Evolutionary conservation across 495 filamentous ascomycete species (phyloP), one percentile per base, ranked within the genome.

Genomic region (Cairneyella variabilis): DNA sequence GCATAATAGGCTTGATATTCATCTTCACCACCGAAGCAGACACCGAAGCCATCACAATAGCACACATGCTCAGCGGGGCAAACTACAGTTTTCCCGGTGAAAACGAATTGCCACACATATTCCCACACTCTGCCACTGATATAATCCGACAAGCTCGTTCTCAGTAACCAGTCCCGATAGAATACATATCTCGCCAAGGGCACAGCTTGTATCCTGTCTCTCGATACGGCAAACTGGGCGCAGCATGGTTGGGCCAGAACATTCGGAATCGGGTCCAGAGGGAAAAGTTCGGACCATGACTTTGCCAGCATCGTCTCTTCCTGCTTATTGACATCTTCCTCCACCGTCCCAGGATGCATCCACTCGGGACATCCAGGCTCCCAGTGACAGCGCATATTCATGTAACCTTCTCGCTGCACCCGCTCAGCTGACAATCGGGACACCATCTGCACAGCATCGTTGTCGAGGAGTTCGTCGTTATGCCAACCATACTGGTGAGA

Each of bases 41-140:
- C 70, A 0, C 88, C 87, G 45, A 83, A 92, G 16, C 80, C 85
- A 53, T 89, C 84, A 63, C 88, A 92, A 48, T 89, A 86, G 65
- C 88, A 92, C 0, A 84, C 66, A 60, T 83, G 77, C 66, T 85
- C 79, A 18, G 70, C 70, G 11, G 85, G 83, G 60, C 88, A 91
- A 36, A 77, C 64, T 8, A 81, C 69, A 6, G 75, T 69, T 26
- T 80, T 40, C 63, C 80, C 47, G 1, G 68, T 61, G 57, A 86
- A 86, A 20, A 86, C 76, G 26, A 81, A 76, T 65, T 87, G 83
- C 80, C 82, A 87, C 37, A 84, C 45, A 62, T 84, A 85, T 66
- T 86, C 84, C 74, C 82, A 74, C 7, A 86, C 67, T 12, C 83
- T 59, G 2, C 83, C 83, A 45, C 74, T 78, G 23, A 77, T 69